A percentile compares a stretch with the other conserved stretches of the same genome.
Conservation (phyloP, 108 stramenopile species). For the Stephanodiscus triporus region DNA sequence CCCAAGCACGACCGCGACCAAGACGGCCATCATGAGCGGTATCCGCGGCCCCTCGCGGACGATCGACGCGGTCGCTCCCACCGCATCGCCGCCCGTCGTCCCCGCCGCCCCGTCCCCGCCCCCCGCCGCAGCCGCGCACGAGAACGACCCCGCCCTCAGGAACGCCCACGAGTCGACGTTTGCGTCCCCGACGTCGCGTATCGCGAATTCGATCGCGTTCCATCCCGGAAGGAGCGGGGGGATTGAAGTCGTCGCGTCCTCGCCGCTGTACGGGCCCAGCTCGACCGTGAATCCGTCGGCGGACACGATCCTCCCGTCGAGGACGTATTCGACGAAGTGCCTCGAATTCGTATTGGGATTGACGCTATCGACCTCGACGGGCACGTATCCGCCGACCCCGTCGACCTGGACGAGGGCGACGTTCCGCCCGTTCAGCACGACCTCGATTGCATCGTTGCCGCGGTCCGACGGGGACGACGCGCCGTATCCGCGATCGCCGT, state of each 20-base stretch:
- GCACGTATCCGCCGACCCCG: background rate
- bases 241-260: background rate
- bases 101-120: background rate
- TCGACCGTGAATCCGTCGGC: background rate
- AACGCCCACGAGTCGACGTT: constrained; percentile 20
- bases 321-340: background rate
- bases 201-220: constrained; percentile 12
- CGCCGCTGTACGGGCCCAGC: background rate
- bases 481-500: background rate
- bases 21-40: background rate
- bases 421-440: background rate
- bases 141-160: background rate
- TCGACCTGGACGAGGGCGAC: background rate
- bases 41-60: background rate
- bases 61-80: background rate
- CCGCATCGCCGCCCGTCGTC: background rate
- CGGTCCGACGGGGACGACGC: background rate
- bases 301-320: background rate
- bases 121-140: background rate
- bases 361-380: background rate
- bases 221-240: background rate
- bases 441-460: background rate
- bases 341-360: background rate
- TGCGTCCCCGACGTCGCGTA: constrained; percentile 4
- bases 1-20: background rate